Percentiles rank a stretch among this genome's conserved stretches.
Conservation (phyloP, 768 basidiomycete genomes). For the Boletus reticulatus region DNA sequence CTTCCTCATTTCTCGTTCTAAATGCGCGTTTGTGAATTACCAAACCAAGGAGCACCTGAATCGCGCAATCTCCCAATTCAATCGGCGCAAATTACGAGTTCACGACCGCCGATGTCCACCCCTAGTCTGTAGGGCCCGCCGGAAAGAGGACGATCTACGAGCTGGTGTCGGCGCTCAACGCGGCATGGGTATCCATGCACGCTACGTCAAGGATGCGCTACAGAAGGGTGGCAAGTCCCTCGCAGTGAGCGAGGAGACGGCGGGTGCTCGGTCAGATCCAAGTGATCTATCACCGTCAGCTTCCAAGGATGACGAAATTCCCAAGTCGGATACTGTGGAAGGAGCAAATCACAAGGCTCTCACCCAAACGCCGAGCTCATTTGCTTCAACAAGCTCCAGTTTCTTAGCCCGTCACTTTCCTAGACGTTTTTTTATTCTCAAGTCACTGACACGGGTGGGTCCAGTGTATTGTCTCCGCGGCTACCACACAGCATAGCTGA, state of each 20-base stretch:
- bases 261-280: neutral
- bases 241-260: neutral
- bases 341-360: conserved; percentile 2
- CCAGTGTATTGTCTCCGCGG: neutral
- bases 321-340: neutral
- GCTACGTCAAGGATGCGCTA: conserved; percentile 72
- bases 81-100: conserved; percentile 67
- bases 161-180: conserved; percentile 93
- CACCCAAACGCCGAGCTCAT: conserved; percentile 56
- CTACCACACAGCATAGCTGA: neutral
- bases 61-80: conserved; percentile 68
- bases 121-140: conserved; percentile 80
- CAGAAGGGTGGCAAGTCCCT: conserved; percentile 30
- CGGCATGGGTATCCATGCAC: conserved; percentile 77
- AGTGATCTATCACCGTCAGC: conserved; percentile 26
- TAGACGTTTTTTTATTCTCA: conserved; percentile 88
- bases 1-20: conserved; percentile 93
- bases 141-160: conserved; percentile 78
- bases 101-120: conserved; percentile 70
- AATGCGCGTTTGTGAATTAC: conserved; percentile 93
- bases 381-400: conserved; percentile 81
- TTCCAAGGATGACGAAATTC: conserved; percentile 40
- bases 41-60: conserved; percentile 58
- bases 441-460: conserved; percentile 77
- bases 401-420: conserved; percentile 77